These are phyloP conservation scores for Pichia phayaonensis DNA, from an alignment of 805 yeast genomes.

Conservation along the genomic window DNA sequence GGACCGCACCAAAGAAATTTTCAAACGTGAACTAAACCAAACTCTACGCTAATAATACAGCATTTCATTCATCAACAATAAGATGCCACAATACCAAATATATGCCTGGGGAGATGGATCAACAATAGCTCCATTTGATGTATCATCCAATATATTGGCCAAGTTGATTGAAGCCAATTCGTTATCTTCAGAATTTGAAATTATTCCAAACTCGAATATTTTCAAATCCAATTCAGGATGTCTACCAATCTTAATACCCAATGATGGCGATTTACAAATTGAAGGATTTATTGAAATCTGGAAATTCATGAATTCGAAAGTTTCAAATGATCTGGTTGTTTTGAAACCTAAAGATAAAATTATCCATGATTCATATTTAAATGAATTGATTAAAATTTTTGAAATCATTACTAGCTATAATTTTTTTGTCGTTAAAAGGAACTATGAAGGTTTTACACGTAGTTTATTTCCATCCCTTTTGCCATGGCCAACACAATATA, in stretches of 20 bases:
- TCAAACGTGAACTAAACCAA: not conserved
- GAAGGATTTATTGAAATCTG: conserved; percentile 4
- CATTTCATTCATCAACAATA: not conserved
- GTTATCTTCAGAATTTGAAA: conserved; percentile 20
- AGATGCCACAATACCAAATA: conserved; percentile 1
- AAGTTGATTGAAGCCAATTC: conserved; percentile 33
- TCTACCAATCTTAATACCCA: conserved; percentile 36
- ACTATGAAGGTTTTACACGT: conserved; percentile 56
- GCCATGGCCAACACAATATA: conserved; percentile 72
- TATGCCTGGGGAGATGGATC: conserved; percentile 39
- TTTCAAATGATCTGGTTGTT: not conserved
- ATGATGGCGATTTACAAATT: conserved; percentile 16
- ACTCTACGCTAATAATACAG: not conserved
- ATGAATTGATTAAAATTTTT: not conserved
- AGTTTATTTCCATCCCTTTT: conserved; percentile 43
- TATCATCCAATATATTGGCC: conserved; percentile 42
- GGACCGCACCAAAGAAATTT: not conserved
- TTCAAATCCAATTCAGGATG: conserved; percentile 41
- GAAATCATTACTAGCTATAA: conserved; percentile 35
- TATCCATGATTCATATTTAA: not conserved
- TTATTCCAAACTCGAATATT: conserved; percentile 53
- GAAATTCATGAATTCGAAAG: not conserved
- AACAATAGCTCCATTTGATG: conserved; percentile 38
- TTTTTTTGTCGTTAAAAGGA: conserved; percentile 44
- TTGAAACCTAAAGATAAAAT: not conserved